Evolutionary conservation across 306 rosid species (phyloP).

Genomic region (Vachellia pachyceras): DNA sequence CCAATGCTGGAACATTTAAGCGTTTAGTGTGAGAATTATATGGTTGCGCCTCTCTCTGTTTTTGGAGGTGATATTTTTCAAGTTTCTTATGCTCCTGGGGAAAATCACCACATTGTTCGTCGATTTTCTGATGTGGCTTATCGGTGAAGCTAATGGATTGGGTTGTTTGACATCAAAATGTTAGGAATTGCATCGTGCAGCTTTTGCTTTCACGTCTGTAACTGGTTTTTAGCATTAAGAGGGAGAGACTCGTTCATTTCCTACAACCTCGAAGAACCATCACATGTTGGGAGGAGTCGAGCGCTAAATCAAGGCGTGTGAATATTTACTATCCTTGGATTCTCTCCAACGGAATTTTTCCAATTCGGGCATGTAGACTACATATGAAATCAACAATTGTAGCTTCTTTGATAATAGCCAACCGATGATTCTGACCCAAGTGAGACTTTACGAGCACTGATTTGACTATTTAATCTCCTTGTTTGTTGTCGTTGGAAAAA

Average conservation of each 20-base stretch:
- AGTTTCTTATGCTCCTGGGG: constrained; percentile 29
- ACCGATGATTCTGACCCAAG: background rate
- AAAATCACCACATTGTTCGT: background rate
- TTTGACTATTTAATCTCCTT: too few relatives aligned
- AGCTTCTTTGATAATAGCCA: background rate
- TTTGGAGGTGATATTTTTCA: constrained; percentile 28
- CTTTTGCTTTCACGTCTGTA: constrained; percentile 40
- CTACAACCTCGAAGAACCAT: constrained; percentile 67
- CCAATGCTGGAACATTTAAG: background rate
- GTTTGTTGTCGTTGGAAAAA: background rate
- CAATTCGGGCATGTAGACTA: constrained; percentile 20
- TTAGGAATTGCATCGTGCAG: constrained; percentile 25
- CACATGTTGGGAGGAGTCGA: constrained; percentile 44
- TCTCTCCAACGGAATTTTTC: constrained; percentile 16
- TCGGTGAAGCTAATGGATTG: background rate
- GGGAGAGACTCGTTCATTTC: constrained; percentile 53
- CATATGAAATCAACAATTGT: background rate
- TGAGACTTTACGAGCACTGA: background rate
- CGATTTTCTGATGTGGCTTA: background rate
- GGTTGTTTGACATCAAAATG: constrained; percentile 22
- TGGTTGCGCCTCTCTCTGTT: constrained; percentile 29
- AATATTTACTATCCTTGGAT: constrained; percentile 41
- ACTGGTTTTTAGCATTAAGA: constrained; percentile 42
- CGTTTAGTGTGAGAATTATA: background rate
- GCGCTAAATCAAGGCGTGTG: constrained; percentile 40